Percentiles rank a stretch among this genome's conserved stretches.
phyloP scores from a whole-genome alignment of 176 grass and related monocot species.

The Oryza longistaminata region DNA sequence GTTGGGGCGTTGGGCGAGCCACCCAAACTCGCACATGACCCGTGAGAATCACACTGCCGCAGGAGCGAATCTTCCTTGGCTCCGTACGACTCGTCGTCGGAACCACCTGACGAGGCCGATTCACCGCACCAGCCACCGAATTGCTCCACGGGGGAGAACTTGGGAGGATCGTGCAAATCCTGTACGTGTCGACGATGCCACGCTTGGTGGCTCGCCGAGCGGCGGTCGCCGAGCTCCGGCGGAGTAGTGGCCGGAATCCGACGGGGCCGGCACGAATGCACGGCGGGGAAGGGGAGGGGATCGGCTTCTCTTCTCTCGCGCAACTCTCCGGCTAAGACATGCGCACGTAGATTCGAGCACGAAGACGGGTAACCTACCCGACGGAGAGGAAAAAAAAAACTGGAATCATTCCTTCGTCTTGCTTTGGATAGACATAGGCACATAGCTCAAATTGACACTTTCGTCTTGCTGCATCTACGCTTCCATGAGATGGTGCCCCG shows the following conservation, averaged over 20 bases:
- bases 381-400: neutral
- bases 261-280: neutral
- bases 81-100: neutral
- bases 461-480: neutral
- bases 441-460: too few relatives aligned
- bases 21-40: neutral
- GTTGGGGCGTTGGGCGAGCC: neutral
- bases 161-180: neutral
- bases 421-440: slow-evolving; percentile 12
- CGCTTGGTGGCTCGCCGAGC: neutral
- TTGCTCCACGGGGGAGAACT: too few relatives aligned
- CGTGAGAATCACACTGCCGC: neutral
- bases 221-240: slow-evolving; percentile 4
- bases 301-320: too few relatives aligned
- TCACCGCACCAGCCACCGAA: neutral
- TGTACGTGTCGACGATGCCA: neutral
- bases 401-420: slow-evolving; percentile 4
- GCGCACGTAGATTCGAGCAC: slow-evolving; percentile 12
- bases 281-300: neutral
- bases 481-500: neutral
- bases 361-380: neutral
- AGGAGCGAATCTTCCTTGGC: neutral
- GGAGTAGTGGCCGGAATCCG: neutral
- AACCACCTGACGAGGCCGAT: neutral
- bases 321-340: too few relatives aligned